These are phyloP conservation scores for Prillingera fragicola DNA, from an alignment of 1,284 basidiomycete species.

Conservation along the genomic window DNA sequence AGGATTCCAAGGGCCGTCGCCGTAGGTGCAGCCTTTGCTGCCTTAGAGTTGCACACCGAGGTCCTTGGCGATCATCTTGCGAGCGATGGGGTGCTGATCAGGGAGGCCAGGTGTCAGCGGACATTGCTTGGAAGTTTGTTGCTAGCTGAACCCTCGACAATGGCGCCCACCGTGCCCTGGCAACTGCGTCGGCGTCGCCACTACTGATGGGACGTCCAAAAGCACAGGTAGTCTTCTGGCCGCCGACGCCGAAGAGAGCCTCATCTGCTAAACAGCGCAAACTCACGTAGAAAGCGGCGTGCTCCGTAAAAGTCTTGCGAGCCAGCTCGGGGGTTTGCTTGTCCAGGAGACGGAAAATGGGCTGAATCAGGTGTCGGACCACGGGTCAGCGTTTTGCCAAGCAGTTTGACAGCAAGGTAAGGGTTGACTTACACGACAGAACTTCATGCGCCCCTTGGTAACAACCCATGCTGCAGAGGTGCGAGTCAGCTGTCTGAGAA, in stretches of 20 bases:
- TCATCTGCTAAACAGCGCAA: not conserved
- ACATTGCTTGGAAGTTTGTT: too few species aligned
- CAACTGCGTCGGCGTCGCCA: too few species aligned
- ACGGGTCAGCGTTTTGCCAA: not conserved
- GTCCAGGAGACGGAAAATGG: conserved; percentile 49
- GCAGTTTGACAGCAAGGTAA: not conserved
- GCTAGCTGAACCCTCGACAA: too few species aligned
- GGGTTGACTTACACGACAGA: conserved; percentile 38
- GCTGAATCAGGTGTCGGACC: conserved; percentile 12
- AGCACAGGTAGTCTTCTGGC: not conserved
- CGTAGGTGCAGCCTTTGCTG: too few species aligned
- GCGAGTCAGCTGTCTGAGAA: conserved; percentile 1
- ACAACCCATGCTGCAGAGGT: conserved; percentile 48
- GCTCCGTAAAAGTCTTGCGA: conserved; percentile 49
- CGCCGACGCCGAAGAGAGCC: not conserved
- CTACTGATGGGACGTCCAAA: too few species aligned
- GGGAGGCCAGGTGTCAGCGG: too few species aligned
- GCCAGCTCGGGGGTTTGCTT: conserved; percentile 50
- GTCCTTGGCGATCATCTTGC: conserved; percentile 48
- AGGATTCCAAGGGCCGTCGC: too few species aligned
- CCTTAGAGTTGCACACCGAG: conserved; percentile 30
- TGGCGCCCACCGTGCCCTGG: too few species aligned
- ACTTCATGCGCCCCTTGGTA: conserved; percentile 52
- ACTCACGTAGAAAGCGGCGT: conserved; percentile 51
- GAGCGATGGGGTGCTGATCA: conserved; percentile 45